phyloP scores from a whole-genome alignment of 129 eudicot genomes.

The Tagetes erecta region DNA sequence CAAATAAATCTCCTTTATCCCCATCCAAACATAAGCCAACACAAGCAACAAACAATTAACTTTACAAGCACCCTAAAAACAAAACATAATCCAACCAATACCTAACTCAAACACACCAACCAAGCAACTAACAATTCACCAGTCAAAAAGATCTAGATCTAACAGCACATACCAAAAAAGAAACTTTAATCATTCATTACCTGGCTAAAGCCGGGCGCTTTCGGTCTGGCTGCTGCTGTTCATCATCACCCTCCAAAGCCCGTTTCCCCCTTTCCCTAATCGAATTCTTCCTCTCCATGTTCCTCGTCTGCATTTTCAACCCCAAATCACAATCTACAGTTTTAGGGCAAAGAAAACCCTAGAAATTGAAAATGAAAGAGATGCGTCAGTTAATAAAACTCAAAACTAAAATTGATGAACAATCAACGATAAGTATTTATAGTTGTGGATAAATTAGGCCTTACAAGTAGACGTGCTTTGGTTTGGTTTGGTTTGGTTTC shows the following conservation, averaged over 20 bases:
- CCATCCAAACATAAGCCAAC: neutral
- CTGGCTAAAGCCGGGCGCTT: slow-evolving; percentile 98
- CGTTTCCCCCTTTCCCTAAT: slow-evolving; percentile 80
- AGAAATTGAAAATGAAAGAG: slow-evolving; percentile 8
- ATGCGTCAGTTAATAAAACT: neutral
- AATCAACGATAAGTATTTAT: slow-evolving; percentile 11
- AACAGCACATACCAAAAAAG: slow-evolving; percentile 16
- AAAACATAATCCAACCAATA: slow-evolving; percentile 1
- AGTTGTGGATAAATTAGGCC: slow-evolving; percentile 4
- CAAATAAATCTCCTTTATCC: neutral
- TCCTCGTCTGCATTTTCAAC: slow-evolving; percentile 75
- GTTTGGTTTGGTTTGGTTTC: neutral
- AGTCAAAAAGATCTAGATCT: slow-evolving; percentile 22
- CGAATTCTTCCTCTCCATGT: slow-evolving; percentile 85
- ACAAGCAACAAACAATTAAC: neutral
- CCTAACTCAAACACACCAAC: slow-evolving; percentile 16
- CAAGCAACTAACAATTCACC: neutral
- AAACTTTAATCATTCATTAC: slow-evolving; percentile 26
- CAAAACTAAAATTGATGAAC: neutral
- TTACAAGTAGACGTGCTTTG: no score
- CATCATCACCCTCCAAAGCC: slow-evolving; percentile 64
- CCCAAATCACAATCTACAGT: slow-evolving; percentile 35
- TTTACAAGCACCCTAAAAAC: neutral
- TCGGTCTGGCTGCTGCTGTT: slow-evolving; percentile 73
- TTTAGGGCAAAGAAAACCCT: slow-evolving; percentile 25